phyloP scores from a whole-genome alignment of 768 basidiomycete genomes.

The Trametes sanguinea region DNA sequence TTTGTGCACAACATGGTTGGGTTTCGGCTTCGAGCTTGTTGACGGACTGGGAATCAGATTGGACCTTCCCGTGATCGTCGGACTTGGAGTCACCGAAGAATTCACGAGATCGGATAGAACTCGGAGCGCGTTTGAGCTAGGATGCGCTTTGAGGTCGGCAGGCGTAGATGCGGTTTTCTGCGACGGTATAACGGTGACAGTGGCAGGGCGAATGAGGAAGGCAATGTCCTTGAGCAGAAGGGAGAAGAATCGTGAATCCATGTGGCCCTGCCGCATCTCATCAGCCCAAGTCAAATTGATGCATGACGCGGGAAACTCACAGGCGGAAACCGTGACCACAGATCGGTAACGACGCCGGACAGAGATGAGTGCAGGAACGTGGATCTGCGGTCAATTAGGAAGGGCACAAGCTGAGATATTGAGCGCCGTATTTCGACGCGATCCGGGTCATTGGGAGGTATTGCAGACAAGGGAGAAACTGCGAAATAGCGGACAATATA shows the following conservation, averaged over 20 bases:
- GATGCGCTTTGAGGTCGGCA: slow-evolving; percentile 37
- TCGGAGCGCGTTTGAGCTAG: slow-evolving; percentile 44
- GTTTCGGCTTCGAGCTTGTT: background rate
- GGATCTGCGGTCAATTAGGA: slow-evolving; percentile 62
- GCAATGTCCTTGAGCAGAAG: slow-evolving; percentile 60
- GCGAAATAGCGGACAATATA: slow-evolving; percentile 65
- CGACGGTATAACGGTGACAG: slow-evolving; percentile 29
- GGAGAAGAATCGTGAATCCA: slow-evolving; percentile 45
- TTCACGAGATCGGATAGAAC: slow-evolving; percentile 56
- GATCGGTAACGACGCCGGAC: slow-evolving; percentile 53
- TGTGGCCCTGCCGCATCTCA: slow-evolving; percentile 29
- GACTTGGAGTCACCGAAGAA: slow-evolving; percentile 38
- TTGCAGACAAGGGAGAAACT: slow-evolving; percentile 54
- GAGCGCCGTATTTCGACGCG: slow-evolving; percentile 47
- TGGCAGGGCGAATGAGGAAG: slow-evolving; percentile 50
- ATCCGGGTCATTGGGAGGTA: slow-evolving; percentile 44
- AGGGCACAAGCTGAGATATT: slow-evolving; percentile 60
- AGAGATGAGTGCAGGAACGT: slow-evolving; percentile 53
- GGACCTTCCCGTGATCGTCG: background rate
- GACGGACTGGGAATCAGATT: background rate
- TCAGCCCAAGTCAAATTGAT: background rate
- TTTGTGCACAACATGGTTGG: slow-evolving; percentile 54
- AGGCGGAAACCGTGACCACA: slow-evolving; percentile 66
- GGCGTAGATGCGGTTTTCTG: slow-evolving; percentile 3
- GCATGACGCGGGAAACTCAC: slow-evolving; percentile 37